Conservation (phyloP, 352 stramenopile genomes). For the Thraustotheca clavata region DNA sequence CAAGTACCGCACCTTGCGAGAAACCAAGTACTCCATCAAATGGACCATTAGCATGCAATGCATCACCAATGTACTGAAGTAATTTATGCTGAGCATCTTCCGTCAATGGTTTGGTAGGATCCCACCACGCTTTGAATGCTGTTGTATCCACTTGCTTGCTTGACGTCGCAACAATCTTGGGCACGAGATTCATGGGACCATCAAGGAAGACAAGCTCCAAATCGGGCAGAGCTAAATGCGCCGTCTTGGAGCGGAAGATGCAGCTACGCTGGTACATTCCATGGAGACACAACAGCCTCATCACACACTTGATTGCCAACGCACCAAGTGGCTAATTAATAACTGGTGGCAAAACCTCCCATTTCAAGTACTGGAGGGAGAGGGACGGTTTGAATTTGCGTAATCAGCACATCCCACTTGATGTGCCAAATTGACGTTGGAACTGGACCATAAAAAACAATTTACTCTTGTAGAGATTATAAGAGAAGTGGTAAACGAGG, state of each 20-base stretch:
- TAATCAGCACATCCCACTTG: too few relatives aligned
- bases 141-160: conserved; percentile 31
- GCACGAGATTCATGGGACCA: conserved; percentile 60
- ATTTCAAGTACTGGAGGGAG: background rate
- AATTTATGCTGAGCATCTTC: conserved; percentile 41
- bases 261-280: conserved; percentile 79
- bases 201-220: conserved; percentile 69
- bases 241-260: conserved; percentile 60
- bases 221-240: conserved; percentile 30
- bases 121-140: conserved; percentile 72
- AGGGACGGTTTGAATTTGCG: too few relatives aligned
- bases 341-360: background rate
- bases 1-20: conserved; percentile 40
- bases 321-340: background rate
- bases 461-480: too few relatives aligned
- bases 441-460: too few relatives aligned
- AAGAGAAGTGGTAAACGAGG: too few relatives aligned
- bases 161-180: conserved; percentile 43
- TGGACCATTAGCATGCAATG: background rate
- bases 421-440: too few relatives aligned
- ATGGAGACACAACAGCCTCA: conserved; percentile 73
- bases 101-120: conserved; percentile 22
- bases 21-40: conserved; percentile 21
- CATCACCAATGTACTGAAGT: conserved; percentile 33
- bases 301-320: conserved; percentile 25